phyloP scores from a whole-genome alignment of 352 stramenopile genomes.

The Globisporangium parvum region DNA sequence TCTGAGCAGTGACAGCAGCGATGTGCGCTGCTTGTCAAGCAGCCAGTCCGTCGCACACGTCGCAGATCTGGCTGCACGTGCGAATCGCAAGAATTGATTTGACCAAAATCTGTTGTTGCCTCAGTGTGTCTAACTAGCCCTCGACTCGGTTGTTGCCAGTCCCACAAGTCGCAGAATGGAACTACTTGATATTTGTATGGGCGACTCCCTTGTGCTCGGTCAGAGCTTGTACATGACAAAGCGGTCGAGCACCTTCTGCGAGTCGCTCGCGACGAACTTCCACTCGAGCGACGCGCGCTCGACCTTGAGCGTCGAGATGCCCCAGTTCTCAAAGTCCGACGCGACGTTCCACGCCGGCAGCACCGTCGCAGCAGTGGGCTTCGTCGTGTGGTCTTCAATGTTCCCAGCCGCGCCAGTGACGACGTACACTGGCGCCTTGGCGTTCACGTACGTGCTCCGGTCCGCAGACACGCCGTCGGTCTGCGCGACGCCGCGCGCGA shows the following conservation, averaged over 20 bases:
- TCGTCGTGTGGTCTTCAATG: slow-evolving; percentile 34
- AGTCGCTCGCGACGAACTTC: slow-evolving; percentile 21
- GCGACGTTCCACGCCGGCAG: slow-evolving; percentile 42
- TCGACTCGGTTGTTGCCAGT: too few relatives aligned
- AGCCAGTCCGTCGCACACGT: too few relatives aligned
- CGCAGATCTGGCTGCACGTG: too few relatives aligned
- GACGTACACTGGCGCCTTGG: slow-evolving; percentile 59
- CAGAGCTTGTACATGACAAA: slow-evolving; percentile 10
- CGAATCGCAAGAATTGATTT: too few relatives aligned
- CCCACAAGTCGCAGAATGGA: too few relatives aligned
- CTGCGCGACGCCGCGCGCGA: slow-evolving; percentile 35
- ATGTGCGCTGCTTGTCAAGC: too few relatives aligned
- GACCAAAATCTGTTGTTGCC: too few relatives aligned
- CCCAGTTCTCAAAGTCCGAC: slow-evolving; percentile 43
- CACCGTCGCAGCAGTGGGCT: not conserved
- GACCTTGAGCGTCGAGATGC: slow-evolving; percentile 8
- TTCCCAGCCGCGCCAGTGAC: slow-evolving; percentile 57
- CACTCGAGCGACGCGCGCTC: slow-evolving; percentile 17
- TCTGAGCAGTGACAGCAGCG: too few relatives aligned
- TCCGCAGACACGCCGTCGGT: slow-evolving; percentile 41
- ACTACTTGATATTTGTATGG: too few relatives aligned
- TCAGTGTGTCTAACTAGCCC: too few relatives aligned
- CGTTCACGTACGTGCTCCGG: slow-evolving; percentile 48
- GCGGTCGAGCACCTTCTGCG: slow-evolving; percentile 18
- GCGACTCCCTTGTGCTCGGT: too few relatives aligned